Base-by-base conservation (phyloP, 2,329 filamentous ascomycete genomes). In the Corinectria fuckeliana region DNA sequence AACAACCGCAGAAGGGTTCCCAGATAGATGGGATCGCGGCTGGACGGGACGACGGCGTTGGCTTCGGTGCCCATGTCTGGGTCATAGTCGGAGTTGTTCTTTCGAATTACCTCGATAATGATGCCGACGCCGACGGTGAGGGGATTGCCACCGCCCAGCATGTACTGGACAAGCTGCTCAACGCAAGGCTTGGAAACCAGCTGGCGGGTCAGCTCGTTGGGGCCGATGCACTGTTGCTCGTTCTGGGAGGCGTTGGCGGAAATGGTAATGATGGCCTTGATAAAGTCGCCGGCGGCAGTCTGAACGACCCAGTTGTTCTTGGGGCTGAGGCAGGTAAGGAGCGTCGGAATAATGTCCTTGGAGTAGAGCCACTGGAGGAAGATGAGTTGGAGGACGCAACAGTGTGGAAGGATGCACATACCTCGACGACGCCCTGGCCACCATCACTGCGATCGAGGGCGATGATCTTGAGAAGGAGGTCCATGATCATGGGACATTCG, bases 1-100 rank as follows among this genome's bases (percentile, higher is more conserved):
- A 99, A 99, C 64, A 94, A 83, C 48, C 94, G 88, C 32, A 99
- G 84, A 6, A 99, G 82, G 1, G 91, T 95, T 20, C 95, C 95
- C 0, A 99, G 85, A 72, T 98, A 99, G 69, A 99, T 99, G 4
- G 95, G 95, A 71, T 99, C 95, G 50, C 91, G 88, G 65, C 88
- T 90, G 1, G 93, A 94, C 0, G 94, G 94, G 54, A 89, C 82
- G 53, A 89, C 82, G 3, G 91, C 86, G 65, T 91, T 91, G 25
- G 91, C 87, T 59, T 93, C 92, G 48, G 90, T 88, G 61, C 93
- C 88, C 68, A 93, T 91, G 68, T 98, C 95, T 1, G 95, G 90
- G 69, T 99, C 95, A 74, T 99, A 99, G 76, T 99, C 95, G 0
- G 95, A 98, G 75, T 99, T 99, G 78, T 99, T 99, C 80, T 99